Base-by-base conservation (phyloP, 441 rosid genomes). In the Adansonia madagascariensis region DNA sequence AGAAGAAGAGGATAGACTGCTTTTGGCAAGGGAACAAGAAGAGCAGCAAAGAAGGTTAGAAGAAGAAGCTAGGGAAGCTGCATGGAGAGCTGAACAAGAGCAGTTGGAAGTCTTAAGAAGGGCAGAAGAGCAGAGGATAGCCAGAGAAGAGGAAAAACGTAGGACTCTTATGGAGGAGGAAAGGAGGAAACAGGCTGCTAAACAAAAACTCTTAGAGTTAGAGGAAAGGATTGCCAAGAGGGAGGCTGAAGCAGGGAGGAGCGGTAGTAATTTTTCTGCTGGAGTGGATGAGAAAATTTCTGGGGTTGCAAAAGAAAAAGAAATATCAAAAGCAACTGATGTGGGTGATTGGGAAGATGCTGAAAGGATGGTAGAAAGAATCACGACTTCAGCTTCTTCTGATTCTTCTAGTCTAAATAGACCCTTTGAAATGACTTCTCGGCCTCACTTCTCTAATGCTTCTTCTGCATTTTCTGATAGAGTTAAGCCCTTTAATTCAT, bases 111-210 rank as follows among this genome's bases (percentile, higher is more conserved):
- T 91, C 76, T 77, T 90, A 17, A 88, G 79, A 71, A 92, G 84
- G 88, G 97, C 85, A 72, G 98, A 95, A 78, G 97, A 94, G 79
- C 91, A 86, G 83, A 90, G 95, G 80, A 85, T 90, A 81, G 93
- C 89, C 52, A 94, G 95, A 83, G 99, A 95, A 83, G 99, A 95
- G 85, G 99, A 92, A 88, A 95, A 87, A 75, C 88, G 27, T 14
- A 91, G 89, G 88, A 81, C 89, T 69, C 31, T 85, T 72, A 81
- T 94, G 90, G 99, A 95, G 85, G 98, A 94, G 81, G 98, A 95
- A 83, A 91, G 99, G 85, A 89, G 99, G 83, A 92, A 91, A 81
- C 97, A 91, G 73, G 97, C 97, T 83, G 98, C 99, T 24, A 92
- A 91, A 81, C 95, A 90, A 80, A 95, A 94, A 85, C 97, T 95